Conservation (phyloP, 2,329 filamentous ascomycete species). For the Trichoderma sp. region DNA sequence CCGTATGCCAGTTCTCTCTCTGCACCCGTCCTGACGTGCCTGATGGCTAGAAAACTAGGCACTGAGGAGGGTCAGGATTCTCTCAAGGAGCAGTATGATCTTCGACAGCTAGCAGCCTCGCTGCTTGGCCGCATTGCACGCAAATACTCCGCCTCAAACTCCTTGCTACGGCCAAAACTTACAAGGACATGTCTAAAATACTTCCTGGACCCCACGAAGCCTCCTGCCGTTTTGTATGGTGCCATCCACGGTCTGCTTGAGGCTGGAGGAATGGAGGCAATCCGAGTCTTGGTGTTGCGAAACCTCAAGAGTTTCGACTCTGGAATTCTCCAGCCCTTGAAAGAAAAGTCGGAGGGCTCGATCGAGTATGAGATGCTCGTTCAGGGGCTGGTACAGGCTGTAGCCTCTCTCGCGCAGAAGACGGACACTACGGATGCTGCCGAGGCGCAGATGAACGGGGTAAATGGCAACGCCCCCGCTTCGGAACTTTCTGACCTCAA, state of each 20-base stretch:
- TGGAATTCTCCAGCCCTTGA: slow-evolving; percentile 52
- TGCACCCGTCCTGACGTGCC: slow-evolving; percentile 85
- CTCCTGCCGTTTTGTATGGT: slow-evolving; percentile 82
- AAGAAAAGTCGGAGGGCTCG: slow-evolving; percentile 46
- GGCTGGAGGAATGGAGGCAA: slow-evolving; percentile 65
- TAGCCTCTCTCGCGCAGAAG: slow-evolving; percentile 43
- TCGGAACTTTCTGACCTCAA: slow-evolving; percentile 45
- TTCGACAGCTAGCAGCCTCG: slow-evolving; percentile 81
- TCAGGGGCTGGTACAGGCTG: slow-evolving; percentile 53
- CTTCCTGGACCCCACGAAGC: slow-evolving; percentile 82
- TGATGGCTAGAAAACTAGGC: slow-evolving; percentile 76
- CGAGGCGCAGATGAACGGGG: slow-evolving; percentile 37
- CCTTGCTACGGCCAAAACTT: slow-evolving; percentile 80
- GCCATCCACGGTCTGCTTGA: slow-evolving; percentile 76
- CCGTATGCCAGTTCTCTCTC: slow-evolving; percentile 65
- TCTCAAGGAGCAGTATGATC: slow-evolving; percentile 65
- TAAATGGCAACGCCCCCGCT: slow-evolving; percentile 38
- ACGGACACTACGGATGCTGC: slow-evolving; percentile 33
- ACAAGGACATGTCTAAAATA: slow-evolving; percentile 91
- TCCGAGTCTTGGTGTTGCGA: slow-evolving; percentile 54
- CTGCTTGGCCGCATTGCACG: slow-evolving; percentile 75
- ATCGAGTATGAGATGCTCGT: slow-evolving; percentile 56
- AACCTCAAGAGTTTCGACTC: slow-evolving; percentile 55
- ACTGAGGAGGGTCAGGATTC: slow-evolving; percentile 50
- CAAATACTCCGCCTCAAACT: slow-evolving; percentile 78